Percentiles rank a stretch among this genome's conserved stretches.
Evolutionary conservation across 768 basidiomycete genomes (phyloP).

Genomic region (Suillus americanus): DNA sequence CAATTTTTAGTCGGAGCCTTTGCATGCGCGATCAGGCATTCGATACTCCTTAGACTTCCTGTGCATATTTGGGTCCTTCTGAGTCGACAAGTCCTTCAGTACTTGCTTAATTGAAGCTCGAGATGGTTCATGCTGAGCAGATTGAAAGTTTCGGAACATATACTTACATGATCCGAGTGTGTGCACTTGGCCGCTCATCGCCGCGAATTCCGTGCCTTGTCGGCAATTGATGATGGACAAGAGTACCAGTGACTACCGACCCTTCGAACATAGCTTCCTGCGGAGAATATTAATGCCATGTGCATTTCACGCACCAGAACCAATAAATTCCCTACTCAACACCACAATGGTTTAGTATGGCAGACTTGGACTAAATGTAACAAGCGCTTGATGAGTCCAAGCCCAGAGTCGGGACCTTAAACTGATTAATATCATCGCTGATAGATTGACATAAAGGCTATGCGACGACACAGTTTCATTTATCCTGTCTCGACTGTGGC

Average conservation of each 20-base stretch:
- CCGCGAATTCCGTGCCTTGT: neutral
- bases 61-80: neutral
- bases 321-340: neutral
- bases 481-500: neutral
- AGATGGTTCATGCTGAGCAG: neutral
- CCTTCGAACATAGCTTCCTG: neutral
- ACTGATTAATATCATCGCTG: neutral
- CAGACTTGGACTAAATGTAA: neutral
- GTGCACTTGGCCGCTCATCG: neutral
- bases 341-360: neutral
- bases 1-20: neutral
- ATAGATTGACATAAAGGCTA: neutral
- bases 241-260: neutral
- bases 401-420: neutral
- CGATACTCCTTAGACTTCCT: neutral
- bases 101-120: neutral
- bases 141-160: neutral
- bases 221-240: neutral
- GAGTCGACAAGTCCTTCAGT: neutral
- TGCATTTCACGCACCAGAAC: neutral
- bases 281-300: neutral
- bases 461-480: neutral
- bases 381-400: neutral
- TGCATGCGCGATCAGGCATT: neutral
- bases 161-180: neutral